These are phyloP conservation scores for Metarhizium humberi DNA, from an alignment of 2,329 filamentous ascomycete genomes.

Conservation along the genomic window DNA sequence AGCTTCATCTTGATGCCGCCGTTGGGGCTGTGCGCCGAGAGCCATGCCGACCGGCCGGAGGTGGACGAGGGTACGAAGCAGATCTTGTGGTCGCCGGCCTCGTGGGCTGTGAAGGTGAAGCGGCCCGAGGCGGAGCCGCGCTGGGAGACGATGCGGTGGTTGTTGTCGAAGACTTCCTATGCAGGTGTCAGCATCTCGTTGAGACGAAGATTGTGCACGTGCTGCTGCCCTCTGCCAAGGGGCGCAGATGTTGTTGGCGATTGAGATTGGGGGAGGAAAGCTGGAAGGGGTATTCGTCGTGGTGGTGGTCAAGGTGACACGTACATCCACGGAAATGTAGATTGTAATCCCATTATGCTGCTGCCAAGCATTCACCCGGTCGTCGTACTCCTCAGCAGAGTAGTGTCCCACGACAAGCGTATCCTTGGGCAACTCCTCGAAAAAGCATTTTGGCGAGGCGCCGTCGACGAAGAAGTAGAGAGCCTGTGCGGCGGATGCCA, in stretches of 20 bases:
- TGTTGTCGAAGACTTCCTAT: conserved; percentile 88
- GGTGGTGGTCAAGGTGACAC: conserved; percentile 14
- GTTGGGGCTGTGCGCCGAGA: conserved; percentile 52
- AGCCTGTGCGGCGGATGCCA: conserved; percentile 61
- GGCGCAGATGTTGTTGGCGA: too few relatives aligned
- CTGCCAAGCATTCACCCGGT: conserved; percentile 56
- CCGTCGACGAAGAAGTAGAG: conserved; percentile 96
- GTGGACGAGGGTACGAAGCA: conserved; percentile 84
- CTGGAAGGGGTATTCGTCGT: too few relatives aligned
- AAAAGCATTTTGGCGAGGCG: conserved; percentile 84
- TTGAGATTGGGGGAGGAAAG: too few relatives aligned
- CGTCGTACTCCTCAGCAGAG: conserved; percentile 75
- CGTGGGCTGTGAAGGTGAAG: conserved; percentile 93
- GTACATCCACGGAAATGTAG: conserved; percentile 80
- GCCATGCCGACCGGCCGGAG: conserved; percentile 61
- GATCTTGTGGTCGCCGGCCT: conserved; percentile 90
- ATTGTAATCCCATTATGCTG: conserved; percentile 70
- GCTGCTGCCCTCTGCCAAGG: too few relatives aligned
- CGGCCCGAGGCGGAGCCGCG: conserved; percentile 66
- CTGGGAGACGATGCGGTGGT: conserved; percentile 91
- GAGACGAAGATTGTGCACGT: too few relatives aligned
- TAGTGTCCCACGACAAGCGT: conserved; percentile 93
- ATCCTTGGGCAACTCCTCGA: conserved; percentile 94
- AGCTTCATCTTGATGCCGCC: conserved; percentile 77
- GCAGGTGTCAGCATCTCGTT: neutral